A percentile compares a stretch with the other conserved stretches of the same genome.
These are phyloP conservation scores for Gossypium sturtianum DNA, from an alignment of 345 rosid species.

Conservation along the genomic window DNA sequence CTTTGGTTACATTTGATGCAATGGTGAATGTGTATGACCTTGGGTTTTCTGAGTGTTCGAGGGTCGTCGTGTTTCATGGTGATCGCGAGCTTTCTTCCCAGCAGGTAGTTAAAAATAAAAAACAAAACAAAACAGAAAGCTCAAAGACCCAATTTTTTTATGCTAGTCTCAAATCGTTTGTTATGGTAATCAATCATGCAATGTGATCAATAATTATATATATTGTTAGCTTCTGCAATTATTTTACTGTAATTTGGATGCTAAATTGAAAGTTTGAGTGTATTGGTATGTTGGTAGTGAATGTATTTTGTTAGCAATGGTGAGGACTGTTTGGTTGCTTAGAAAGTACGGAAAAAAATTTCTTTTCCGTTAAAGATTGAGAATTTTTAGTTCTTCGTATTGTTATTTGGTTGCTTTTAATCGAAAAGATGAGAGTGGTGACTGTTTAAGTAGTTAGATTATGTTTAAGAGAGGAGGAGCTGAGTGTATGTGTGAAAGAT, in stretches of 20 bases:
- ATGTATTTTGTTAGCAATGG: background rate
- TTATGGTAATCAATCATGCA: background rate
- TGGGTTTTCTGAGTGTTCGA: slow-evolving; percentile 65
- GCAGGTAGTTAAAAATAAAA: slow-evolving; percentile 40
- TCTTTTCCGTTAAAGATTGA: background rate
- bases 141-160: background rate
- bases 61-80: slow-evolving; percentile 70
- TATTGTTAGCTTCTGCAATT: background rate
- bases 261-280: background rate
- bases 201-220: background rate
- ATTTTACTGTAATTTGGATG: background rate
- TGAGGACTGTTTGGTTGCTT: background rate
- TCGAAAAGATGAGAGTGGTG: background rate
- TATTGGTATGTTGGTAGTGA: background rate
- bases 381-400: background rate
- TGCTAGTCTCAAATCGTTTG: background rate
- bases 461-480: background rate
- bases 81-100: slow-evolving; percentile 64
- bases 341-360: background rate
- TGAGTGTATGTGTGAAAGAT: too few relatives aligned
- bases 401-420: background rate
- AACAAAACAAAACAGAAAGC: background rate
- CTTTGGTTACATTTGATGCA: slow-evolving; percentile 65
- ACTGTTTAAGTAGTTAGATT: background rate
- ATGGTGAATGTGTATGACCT: slow-evolving; percentile 87